phyloP scores from a whole-genome alignment of 106 monocot species.

The Acanthochlamys bracteata region DNA sequence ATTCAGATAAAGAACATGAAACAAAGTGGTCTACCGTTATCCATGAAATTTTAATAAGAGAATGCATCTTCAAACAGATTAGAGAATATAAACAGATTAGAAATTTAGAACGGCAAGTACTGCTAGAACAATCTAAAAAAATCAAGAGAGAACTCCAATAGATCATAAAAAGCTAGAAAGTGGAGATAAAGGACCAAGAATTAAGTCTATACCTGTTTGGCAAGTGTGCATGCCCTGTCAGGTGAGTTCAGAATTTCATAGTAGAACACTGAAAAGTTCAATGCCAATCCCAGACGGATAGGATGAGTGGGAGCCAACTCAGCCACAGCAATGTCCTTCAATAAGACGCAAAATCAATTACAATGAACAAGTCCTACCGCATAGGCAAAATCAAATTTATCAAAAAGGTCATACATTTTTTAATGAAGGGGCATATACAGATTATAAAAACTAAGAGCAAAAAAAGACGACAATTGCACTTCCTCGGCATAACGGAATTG shows the following conservation, averaged over 20 bases:
- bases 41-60: too few relatives aligned
- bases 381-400: neutral
- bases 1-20: too few relatives aligned
- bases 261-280: conserved; percentile 6
- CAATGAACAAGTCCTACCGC: neutral
- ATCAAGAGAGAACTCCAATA: neutral
- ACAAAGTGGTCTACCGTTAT: too few relatives aligned
- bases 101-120: neutral
- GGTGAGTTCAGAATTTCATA: conserved; percentile 9
- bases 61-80: neutral
- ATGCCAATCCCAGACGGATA: conserved; percentile 6
- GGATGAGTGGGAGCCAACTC: conserved; percentile 10
- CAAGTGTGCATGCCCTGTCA: conserved; percentile 7
- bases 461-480: too few relatives aligned
- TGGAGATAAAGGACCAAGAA: neutral
- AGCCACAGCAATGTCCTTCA: conserved; percentile 9
- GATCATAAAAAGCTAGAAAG: neutral
- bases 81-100: neutral
- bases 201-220: neutral
- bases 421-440: too few relatives aligned
- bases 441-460: too few relatives aligned
- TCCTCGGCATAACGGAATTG: too few relatives aligned
- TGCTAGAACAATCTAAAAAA: neutral
- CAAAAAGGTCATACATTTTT: neutral
- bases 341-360: neutral